Percentiles rank a stretch among this genome's conserved stretches.
phyloP scores from a whole-genome alignment of 305 asterid genomes.

The Fraxinus ornus region DNA sequence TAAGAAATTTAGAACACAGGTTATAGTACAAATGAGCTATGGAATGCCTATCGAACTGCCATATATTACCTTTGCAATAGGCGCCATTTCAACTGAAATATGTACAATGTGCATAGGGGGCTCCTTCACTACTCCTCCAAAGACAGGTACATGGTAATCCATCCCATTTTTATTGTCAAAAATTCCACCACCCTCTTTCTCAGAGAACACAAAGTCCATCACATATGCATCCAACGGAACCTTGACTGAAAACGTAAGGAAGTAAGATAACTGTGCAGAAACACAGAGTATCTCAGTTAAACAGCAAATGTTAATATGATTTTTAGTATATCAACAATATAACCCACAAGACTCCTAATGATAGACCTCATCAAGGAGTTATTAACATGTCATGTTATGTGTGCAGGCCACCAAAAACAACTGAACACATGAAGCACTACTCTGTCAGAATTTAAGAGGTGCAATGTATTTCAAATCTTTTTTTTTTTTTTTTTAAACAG shows the following conservation, averaged over 20 bases:
- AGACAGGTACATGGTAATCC: slow-evolving; percentile 96
- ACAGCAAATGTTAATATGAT: slow-evolving; percentile 12
- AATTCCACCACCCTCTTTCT: slow-evolving; percentile 79
- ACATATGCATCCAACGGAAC: slow-evolving; percentile 93
- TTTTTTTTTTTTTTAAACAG: neutral
- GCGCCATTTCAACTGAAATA: slow-evolving; percentile 97
- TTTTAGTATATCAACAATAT: slow-evolving; percentile 13
- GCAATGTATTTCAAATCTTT: slow-evolving; percentile 11
- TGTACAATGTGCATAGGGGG: slow-evolving; percentile 96
- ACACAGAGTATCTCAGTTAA: slow-evolving; percentile 9
- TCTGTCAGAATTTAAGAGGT: neutral
- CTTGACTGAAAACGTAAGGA: slow-evolving; percentile 58
- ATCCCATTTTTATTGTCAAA: slow-evolving; percentile 85
- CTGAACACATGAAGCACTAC: neutral
- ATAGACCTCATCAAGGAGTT: slow-evolving; percentile 13
- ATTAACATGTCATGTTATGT: slow-evolving; percentile 13
- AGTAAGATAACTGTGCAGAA: neutral
- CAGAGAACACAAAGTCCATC: slow-evolving; percentile 98
- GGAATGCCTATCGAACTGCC: neutral
- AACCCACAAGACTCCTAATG: slow-evolving; percentile 11
- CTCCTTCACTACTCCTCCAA: slow-evolving; percentile 78
- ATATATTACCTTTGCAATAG: slow-evolving; percentile 84
- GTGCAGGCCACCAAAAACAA: slow-evolving; percentile 10
- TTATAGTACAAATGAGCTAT: neutral
- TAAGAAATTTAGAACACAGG: neutral